Base-by-base conservation (phyloP, 176 grass and related monocot genomes). In the Paspalum notatum region DNA sequence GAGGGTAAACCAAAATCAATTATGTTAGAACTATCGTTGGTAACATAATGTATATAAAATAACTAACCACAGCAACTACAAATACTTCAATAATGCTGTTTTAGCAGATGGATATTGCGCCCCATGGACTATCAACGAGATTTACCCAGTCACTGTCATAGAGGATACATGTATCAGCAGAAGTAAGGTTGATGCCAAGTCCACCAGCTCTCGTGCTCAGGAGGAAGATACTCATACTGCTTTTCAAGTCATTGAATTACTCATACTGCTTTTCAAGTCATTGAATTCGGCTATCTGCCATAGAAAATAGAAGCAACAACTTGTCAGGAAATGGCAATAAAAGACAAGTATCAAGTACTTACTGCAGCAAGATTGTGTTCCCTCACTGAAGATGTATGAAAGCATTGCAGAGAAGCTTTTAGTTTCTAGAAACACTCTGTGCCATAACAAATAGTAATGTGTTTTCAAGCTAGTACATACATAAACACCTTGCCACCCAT, bases 91-190 rank as follows among this genome's bases (percentile, higher is more conserved):
- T 16, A 12, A 25, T 4, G 12, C 25, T 38, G 9, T 41, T 21
- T 60, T 27, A 46, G 13, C 39, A 62, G 21, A 61, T 17, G 75
- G 18, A 15, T 11, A 62, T 11, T 48, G 49, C 48, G 15, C 7
- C 9, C 17, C 9, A 45, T 13, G 24, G 43, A 63, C 37, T 77
- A 49, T 48, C 4, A 43, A 32, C 71, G 45, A 61, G 68, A 83
- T 60, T 81, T 94, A 97, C 94, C 95, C 95, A 98, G 70, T 98
- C 95, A 81, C 91, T 94, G 41, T 98, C 95, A 76, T 94, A 98
- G 12, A 98, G 84, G 62, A 94, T 98, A 72, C 95, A 93, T 4
- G 94, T 94, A 82, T 97, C 91, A 74, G 94, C 94, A 79, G 91
- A 90, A 71, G 91, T 86, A 82, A 98, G 89, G 71, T 98, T 98